phyloP scores from a whole-genome alignment of 768 basidiomycete species.

The Mycena rosella region DNA sequence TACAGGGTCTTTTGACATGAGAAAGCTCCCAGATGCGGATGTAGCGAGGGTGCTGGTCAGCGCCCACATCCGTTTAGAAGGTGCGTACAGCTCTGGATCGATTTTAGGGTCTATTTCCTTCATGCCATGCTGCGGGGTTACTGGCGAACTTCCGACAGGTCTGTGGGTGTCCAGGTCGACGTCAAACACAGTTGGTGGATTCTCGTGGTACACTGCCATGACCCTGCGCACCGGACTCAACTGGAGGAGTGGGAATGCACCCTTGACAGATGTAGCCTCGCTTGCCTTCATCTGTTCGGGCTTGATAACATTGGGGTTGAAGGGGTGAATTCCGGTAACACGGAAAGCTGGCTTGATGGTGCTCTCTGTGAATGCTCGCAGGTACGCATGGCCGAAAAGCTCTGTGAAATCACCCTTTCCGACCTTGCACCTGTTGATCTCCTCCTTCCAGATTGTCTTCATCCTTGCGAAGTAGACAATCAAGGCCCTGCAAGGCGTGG shows the following conservation, averaged over 20 bases:
- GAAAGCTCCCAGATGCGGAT: constrained; percentile 35
- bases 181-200: background rate
- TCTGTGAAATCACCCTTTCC: constrained; percentile 46
- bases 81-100: no score
- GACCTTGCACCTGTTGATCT: constrained; percentile 26
- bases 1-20: constrained; percentile 34
- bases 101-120: no score
- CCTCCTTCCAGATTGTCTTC: constrained; percentile 36
- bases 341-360: constrained; percentile 46
- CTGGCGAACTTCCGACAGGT: background rate
- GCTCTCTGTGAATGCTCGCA: constrained; percentile 43
- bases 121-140: background rate
- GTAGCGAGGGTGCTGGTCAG: constrained; percentile 1
- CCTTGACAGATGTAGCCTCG: constrained; percentile 41
- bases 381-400: constrained; percentile 44
- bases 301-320: constrained; percentile 43
- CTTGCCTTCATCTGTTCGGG: constrained; percentile 45
- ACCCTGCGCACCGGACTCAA: constrained; percentile 38
- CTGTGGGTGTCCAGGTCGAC: background rate
- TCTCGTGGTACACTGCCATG: constrained; percentile 28
- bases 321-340: constrained; percentile 47
- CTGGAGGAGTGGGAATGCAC: constrained; percentile 43
- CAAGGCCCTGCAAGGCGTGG: constrained; percentile 47
- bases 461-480: constrained; percentile 42
- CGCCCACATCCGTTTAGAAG: no score